phyloP scores from a whole-genome alignment of 352 stramenopile genomes.

The Pythium guiyangense region DNA sequence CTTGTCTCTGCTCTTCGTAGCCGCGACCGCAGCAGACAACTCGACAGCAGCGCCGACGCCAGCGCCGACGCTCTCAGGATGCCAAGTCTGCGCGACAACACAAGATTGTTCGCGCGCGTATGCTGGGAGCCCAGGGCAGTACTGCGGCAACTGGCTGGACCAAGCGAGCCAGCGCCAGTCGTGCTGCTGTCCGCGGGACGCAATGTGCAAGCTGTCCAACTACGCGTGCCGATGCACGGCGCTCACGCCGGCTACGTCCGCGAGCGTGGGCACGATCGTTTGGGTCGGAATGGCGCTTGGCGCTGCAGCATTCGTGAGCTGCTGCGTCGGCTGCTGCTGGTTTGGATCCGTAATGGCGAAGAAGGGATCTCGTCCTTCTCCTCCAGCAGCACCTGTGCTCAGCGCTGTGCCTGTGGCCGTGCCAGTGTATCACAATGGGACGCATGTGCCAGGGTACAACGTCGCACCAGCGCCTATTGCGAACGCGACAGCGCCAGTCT shows the following conservation, averaged over 20 bases:
- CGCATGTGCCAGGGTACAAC: neutral
- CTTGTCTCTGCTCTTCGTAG: neutral
- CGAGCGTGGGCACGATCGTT: constrained; percentile 2
- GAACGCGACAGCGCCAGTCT: constrained; percentile 2
- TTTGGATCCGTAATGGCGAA: too few species aligned
- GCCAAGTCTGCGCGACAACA: constrained; percentile 17
- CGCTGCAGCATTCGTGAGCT: constrained; percentile 1
- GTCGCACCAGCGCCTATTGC: constrained; percentile 2
- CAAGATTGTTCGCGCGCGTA: constrained; percentile 24
- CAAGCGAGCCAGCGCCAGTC: constrained; percentile 12
- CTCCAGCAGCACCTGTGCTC: too few species aligned
- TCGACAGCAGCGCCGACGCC: constrained; percentile 1
- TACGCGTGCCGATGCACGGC: constrained; percentile 7
- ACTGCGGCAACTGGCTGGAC: constrained; percentile 27
- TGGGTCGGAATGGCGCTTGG: constrained; percentile 7
- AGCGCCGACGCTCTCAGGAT: constrained; percentile 14
- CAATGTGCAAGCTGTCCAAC: constrained; percentile 13
- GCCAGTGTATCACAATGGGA: constrained; percentile 1
- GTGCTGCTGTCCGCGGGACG: constrained; percentile 24
- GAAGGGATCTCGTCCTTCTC: too few species aligned
- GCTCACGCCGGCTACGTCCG: neutral
- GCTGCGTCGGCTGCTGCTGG: too few species aligned
- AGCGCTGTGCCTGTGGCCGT: too few species aligned
- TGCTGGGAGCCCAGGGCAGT: constrained; percentile 16
- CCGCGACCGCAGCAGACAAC: constrained; percentile 1